Base-by-base conservation (phyloP, 139 green algal species). In the Closterium sp. region DNA sequence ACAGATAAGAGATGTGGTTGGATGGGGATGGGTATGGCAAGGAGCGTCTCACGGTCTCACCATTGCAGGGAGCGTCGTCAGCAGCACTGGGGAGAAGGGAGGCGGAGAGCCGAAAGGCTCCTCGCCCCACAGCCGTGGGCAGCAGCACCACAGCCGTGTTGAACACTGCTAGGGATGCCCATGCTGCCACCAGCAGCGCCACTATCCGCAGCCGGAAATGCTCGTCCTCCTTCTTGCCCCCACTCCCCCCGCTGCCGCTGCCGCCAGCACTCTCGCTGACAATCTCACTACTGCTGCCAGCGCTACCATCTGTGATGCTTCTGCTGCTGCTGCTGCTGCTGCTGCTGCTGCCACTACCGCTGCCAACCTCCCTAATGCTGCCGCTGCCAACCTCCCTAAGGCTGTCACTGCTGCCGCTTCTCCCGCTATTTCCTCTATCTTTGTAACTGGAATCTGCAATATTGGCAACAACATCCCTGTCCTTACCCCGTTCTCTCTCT, bases 121-220 rank as follows among this genome's bases (percentile, higher is more conserved):
- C 27, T 29, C 92, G 88, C 70, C 93, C 93, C 22, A 95, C 62
- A 29, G 45, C 31, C 32, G 93, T 28, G n/a, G 93, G 93, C 42
- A 95, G 24, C 50, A 95, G 30, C 29, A 92, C 24, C 73, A 94
- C 24, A 0, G 45, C 30, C 17, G 91, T 45, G 88, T 95, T 95
- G 89, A 79, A 92, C 1, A 29, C 70, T 24, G 93, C 28, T 9
- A 95, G 50, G 7, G 86, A 94, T 10, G 90, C 22, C 92, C 93
- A 95, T 7, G 92, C 87, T 21, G n/a, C 31, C 31, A 93, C 30
- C 50, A 95, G n/a, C 38, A 95, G 92, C 31, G 94, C 11, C 11
- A 91, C 90, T 24, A 94, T 89, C 28, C 92, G 92, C 30, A 38
- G 62, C 89, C 24, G 31, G 11, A 91, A 91, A 90, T 79, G 62